A percentile compares a stretch with the other conserved stretches of the same genome.
Evolutionary conservation across 768 basidiomycete species (phyloP).

Genomic region (Flagelloscypha sp.): DNA sequence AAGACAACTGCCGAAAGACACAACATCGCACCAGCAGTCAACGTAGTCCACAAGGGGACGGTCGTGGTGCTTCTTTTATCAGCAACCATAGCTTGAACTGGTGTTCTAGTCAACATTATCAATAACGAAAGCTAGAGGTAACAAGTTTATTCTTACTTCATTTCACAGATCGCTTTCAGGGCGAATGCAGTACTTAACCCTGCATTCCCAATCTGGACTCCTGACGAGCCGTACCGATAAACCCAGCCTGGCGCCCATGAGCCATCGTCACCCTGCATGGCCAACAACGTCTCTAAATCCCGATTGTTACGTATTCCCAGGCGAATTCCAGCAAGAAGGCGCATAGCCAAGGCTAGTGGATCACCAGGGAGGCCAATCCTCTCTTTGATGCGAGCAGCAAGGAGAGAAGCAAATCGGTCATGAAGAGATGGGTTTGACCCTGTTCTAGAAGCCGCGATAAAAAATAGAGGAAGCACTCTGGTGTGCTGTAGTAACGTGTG

Average conservation of each 20-base stretch:
- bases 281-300: conserved; percentile 36
- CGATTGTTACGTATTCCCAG: conserved; percentile 33
- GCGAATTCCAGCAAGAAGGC: conserved; percentile 35
- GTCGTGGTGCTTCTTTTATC: too few relatives aligned
- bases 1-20: too few relatives aligned
- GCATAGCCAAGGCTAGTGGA: conserved; percentile 50
- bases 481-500: conserved; percentile 44
- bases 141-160: too few relatives aligned
- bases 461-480: conserved; percentile 49
- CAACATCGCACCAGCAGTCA: too few relatives aligned
- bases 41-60: too few relatives aligned
- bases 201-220: conserved; percentile 43
- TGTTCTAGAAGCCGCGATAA: conserved; percentile 34
- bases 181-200: conserved; percentile 49
- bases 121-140: too few relatives aligned
- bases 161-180: conserved; percentile 36
- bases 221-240: conserved; percentile 44
- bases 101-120: too few relatives aligned
- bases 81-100: too few relatives aligned
- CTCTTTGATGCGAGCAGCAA: conserved; percentile 40
- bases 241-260: conserved; percentile 50
- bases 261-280: conserved; percentile 46
- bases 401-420: conserved; percentile 26
- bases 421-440: conserved; percentile 25
- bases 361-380: conserved; percentile 42